These are phyloP conservation scores for Sporothrix phasma DNA, from an alignment of 2,329 filamentous ascomycete genomes.

Conservation along the genomic window DNA sequence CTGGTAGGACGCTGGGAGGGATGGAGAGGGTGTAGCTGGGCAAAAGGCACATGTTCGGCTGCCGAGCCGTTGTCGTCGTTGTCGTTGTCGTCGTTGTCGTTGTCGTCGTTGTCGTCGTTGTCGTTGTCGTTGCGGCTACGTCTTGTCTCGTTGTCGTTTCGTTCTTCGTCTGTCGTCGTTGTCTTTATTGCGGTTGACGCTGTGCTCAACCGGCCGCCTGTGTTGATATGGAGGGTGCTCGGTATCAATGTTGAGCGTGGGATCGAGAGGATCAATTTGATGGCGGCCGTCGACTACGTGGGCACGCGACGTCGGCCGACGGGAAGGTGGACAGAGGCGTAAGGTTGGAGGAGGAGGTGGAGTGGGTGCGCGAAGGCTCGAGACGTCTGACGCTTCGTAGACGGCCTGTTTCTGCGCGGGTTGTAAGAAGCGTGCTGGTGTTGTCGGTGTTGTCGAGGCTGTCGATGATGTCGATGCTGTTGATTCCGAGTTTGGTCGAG, in stretches of 20 bases:
- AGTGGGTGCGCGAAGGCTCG: slow-evolving; percentile 11
- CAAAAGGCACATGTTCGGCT: slow-evolving; percentile 1
- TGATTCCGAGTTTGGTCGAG: background rate
- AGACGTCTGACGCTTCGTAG: slow-evolving; percentile 11
- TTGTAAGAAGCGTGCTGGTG: background rate
- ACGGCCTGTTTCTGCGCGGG: background rate
- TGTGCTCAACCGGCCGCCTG: background rate
- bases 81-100: background rate
- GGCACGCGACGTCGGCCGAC: slow-evolving; percentile 12
- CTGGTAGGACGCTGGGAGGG: background rate
- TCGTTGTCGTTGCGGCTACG: too few species aligned
- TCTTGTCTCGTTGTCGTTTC: too few species aligned
- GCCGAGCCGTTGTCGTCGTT: background rate
- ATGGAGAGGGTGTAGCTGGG: background rate
- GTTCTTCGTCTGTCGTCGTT: too few species aligned
- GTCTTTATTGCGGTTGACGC: background rate
- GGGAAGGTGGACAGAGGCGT: slow-evolving; percentile 13
- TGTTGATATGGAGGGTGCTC: background rate
- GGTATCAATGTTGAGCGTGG: background rate
- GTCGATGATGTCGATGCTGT: background rate
- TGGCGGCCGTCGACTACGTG: background rate
- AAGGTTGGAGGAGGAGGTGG: slow-evolving; percentile 12
- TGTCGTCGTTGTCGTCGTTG: background rate
- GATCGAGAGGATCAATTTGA: background rate
- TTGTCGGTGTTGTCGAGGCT: background rate